Evolutionary conservation across 768 basidiomycete species (phyloP).

Genomic region (Nevesoporus exiguus): DNA sequence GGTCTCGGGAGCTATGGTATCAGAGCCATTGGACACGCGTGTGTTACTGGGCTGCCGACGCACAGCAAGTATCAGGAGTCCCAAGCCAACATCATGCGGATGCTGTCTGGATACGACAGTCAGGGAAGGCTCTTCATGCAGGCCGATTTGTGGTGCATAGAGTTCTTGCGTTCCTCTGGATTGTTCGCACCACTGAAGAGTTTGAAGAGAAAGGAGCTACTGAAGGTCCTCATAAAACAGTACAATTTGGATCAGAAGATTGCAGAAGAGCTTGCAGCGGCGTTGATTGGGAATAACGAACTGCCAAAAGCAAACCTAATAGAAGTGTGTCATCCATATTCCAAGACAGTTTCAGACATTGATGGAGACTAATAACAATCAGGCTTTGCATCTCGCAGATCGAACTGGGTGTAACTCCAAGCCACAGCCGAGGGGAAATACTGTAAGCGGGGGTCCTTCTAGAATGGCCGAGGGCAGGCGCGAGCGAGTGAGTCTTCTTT

Average conservation of each 20-base stretch:
- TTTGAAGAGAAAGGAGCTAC: slow-evolving; percentile 9
- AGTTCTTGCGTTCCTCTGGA: slow-evolving; percentile 16
- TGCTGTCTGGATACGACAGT: slow-evolving; percentile 15
- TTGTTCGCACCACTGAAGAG: slow-evolving; percentile 14
- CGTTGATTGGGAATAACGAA: not conserved
- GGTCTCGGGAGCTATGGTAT: slow-evolving; percentile 21
- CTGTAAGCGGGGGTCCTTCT: not conserved
- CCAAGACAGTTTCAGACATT: not conserved
- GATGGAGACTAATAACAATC: not conserved
- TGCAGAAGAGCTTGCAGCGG: slow-evolving; percentile 15
- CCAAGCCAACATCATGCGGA: slow-evolving; percentile 3
- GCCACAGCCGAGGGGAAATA: not conserved
- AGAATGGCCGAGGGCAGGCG: not conserved
- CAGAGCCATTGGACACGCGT: slow-evolving; percentile 25
- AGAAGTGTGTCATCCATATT: not conserved
- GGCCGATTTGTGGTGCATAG: slow-evolving; percentile 19
- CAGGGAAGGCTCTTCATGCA: slow-evolving; percentile 19
- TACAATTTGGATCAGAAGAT: slow-evolving; percentile 16
- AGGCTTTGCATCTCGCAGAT: not conserved
- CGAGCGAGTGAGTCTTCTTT: not conserved
- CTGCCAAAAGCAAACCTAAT: not conserved
- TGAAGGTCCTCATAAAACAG: slow-evolving; percentile 22
- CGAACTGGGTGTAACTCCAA: not conserved
- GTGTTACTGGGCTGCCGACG: slow-evolving; percentile 27
- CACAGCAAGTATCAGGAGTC: slow-evolving; percentile 21